phyloP scores from a whole-genome alignment of 2,329 filamentous ascomycete species.

The Fusarium pininemorale region DNA sequence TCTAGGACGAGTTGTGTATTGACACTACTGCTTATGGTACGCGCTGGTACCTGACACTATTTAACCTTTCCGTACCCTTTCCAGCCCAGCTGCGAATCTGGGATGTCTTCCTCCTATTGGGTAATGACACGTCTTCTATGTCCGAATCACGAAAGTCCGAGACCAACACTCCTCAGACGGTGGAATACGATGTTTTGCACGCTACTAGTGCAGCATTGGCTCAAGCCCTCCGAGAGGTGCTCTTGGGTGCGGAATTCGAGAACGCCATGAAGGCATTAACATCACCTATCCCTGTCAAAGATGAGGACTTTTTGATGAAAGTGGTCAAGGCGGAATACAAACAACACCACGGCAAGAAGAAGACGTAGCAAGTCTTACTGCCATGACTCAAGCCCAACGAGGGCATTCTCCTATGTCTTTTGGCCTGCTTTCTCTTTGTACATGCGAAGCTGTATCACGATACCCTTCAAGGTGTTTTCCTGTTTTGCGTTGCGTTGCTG shows the following conservation, averaged over 20 bases:
- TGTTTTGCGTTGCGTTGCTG: conserved; percentile 32
- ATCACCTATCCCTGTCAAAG: conserved; percentile 91
- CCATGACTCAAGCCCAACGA: conserved; percentile 31
- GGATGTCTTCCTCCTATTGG: conserved; percentile 97
- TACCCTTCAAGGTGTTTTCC: conserved; percentile 29
- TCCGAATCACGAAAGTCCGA: conserved; percentile 28
- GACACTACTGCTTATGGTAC: conserved; percentile 94
- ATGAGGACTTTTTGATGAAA: conserved; percentile 92
- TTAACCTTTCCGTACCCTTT: conserved; percentile 97
- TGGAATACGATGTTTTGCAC: conserved; percentile 85
- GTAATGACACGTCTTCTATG: conserved; percentile 47
- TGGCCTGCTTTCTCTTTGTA: conserved; percentile 32
- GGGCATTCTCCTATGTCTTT: conserved; percentile 37
- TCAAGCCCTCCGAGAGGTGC: conserved; percentile 86
- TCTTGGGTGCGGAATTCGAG: conserved; percentile 94
- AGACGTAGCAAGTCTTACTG: conserved; percentile 47
- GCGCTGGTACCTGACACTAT: conserved; percentile 95
- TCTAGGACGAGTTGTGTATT: conserved; percentile 78
- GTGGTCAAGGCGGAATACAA: conserved; percentile 91
- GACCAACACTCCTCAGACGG: conserved; percentile 31
- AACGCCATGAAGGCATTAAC: conserved; percentile 98
- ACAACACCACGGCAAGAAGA: conserved; percentile 61
- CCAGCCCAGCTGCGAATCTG: conserved; percentile 93
- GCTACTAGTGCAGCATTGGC: conserved; percentile 90
- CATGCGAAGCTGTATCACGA: conserved; percentile 38